Percentiles rank a stretch among this genome's conserved stretches.
Evolutionary conservation across 2,329 filamentous ascomycete genomes (phyloP).

Genomic region (Metarhizium anisopliae): DNA sequence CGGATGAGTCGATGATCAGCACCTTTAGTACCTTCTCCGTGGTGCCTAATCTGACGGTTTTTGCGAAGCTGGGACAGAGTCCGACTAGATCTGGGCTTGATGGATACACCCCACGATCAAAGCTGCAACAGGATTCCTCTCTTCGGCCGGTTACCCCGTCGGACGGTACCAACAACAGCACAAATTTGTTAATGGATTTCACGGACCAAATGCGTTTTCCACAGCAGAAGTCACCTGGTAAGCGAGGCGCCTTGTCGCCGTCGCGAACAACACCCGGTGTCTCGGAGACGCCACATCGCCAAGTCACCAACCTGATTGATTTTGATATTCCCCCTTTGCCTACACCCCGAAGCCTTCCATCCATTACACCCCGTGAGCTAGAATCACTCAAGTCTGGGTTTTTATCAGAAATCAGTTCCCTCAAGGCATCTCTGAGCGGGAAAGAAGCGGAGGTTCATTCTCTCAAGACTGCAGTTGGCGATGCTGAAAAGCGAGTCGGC

Average conservation of each 20-base stretch:
- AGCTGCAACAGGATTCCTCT: constrained; percentile 18
- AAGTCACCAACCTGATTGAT: constrained; percentile 60
- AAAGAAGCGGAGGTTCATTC: constrained; percentile 87
- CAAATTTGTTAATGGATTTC: constrained; percentile 79
- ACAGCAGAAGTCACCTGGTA: constrained; percentile 37
- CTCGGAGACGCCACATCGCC: constrained; percentile 38
- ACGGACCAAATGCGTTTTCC: constrained; percentile 59
- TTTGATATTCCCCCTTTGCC: constrained; percentile 86
- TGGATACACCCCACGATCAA: constrained; percentile 29
- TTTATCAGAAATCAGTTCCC: constrained; percentile 85
- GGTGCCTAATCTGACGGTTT: constrained; percentile 77
- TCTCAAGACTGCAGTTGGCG: constrained; percentile 76
- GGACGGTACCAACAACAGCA: constrained; percentile 50
- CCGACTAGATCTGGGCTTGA: constrained; percentile 42
- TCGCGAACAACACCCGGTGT: constrained; percentile 21
- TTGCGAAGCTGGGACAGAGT: constrained; percentile 63
- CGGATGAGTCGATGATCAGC: constrained; percentile 68
- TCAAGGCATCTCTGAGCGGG: constrained; percentile 83
- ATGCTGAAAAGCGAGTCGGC: constrained; percentile 87
- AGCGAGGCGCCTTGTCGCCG: constrained; percentile 20
- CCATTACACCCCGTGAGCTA: constrained; percentile 82
- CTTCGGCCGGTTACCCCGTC: constrained; percentile 22
- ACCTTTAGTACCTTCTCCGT: constrained; percentile 85
- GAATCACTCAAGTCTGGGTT: constrained; percentile 88
- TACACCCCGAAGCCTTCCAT: constrained; percentile 84